Conservation (phyloP, 2,329 filamentous ascomycete genomes). For the Ampelomyces quisqualis region DNA sequence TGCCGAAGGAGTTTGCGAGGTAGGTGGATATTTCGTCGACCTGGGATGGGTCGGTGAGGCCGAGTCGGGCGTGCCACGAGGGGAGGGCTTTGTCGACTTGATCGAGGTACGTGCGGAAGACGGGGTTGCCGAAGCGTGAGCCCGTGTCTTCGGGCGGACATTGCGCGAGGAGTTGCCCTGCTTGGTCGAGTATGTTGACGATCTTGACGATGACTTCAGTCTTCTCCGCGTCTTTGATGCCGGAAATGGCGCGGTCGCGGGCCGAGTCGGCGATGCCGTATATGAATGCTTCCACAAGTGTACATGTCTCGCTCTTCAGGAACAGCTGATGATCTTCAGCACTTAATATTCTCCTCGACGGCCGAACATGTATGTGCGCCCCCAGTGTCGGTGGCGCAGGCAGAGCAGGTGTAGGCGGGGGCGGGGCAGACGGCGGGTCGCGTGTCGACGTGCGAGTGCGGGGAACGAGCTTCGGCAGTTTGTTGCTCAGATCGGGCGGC, state of each 20-base stretch:
- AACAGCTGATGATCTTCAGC: conserved; percentile 79
- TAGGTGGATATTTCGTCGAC: conserved; percentile 76
- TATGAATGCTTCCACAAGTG: conserved; percentile 77
- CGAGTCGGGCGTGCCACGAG: conserved; percentile 66
- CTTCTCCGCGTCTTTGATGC: conserved; percentile 59
- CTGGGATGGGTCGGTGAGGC: conserved; percentile 54
- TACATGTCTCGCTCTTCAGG: conserved; percentile 71
- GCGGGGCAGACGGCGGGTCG: conserved; percentile 50
- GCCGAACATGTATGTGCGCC: conserved; percentile 63
- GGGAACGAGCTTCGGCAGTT: conserved; percentile 41
- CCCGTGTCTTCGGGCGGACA: conserved; percentile 85
- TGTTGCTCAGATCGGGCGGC: conserved; percentile 27
- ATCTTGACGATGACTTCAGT: conserved; percentile 64
- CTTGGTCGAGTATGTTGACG: conserved; percentile 67
- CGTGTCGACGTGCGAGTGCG: conserved; percentile 31
- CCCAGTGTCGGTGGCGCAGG: conserved; percentile 65
- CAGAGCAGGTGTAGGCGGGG: conserved; percentile 74
- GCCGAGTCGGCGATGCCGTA: conserved; percentile 85
- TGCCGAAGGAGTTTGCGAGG: conserved; percentile 80
- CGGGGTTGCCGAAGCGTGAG: conserved; percentile 91
- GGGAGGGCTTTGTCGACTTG: conserved; percentile 52
- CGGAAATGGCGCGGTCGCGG: conserved; percentile 65
- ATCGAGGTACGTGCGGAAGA: conserved; percentile 81
- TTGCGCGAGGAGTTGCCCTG: conserved; percentile 64
- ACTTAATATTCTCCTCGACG: conserved; percentile 79